These are phyloP conservation scores for Colletotrichum somersetense DNA, from an alignment of 2,329 filamentous ascomycete genomes.

Conservation along the genomic window DNA sequence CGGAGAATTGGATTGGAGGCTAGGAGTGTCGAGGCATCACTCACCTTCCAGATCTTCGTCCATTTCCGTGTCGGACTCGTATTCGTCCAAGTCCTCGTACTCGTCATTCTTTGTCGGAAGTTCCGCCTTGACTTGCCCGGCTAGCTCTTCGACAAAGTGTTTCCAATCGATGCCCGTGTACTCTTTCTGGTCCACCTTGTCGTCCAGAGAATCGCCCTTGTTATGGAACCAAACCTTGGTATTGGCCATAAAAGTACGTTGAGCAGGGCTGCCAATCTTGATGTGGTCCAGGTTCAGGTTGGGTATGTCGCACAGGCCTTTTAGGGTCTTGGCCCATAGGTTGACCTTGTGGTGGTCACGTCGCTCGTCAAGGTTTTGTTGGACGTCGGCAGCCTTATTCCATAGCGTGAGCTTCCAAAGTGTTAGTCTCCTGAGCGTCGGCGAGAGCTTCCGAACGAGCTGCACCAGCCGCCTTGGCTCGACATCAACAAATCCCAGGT, in stretches of 20 bases:
- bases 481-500: conserved; percentile 57
- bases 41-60: conserved; percentile 37
- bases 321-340: conserved; percentile 57
- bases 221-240: conserved; percentile 10
- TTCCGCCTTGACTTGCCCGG: conserved; percentile 34
- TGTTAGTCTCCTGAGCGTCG: conserved; percentile 58
- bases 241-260: conserved; percentile 33
- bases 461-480: conserved; percentile 48
- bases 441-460: conserved; percentile 57
- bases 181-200: conserved; percentile 30
- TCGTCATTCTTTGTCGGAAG: conserved; percentile 25
- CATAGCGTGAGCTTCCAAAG: conserved; percentile 59
- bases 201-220: neutral
- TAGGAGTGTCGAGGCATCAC: neutral
- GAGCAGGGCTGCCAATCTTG: conserved; percentile 48
- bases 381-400: neutral
- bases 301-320: conserved; percentile 45
- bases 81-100: conserved; percentile 14
- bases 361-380: neutral
- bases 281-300: conserved; percentile 52
- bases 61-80: conserved; percentile 2
- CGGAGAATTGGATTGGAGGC: too few relatives aligned
- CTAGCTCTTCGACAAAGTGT: conserved; percentile 51
- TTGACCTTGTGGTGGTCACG: conserved; percentile 44
- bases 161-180: conserved; percentile 54